phyloP scores from a whole-genome alignment of 225 moss, liverwort and hornwort species.

The Marchantia paleacea region DNA sequence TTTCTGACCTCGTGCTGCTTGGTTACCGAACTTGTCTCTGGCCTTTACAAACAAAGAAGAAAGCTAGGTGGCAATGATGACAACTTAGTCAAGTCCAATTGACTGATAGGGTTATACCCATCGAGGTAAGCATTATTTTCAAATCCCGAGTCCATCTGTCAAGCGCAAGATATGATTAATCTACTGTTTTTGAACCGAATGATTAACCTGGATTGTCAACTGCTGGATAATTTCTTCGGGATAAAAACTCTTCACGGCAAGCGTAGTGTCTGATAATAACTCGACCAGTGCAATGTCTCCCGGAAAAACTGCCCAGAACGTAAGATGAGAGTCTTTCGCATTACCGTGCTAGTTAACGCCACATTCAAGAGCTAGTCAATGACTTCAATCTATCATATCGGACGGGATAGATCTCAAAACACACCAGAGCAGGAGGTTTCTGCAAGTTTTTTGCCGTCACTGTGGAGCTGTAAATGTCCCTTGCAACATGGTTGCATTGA shows the following conservation, averaged over 20 bases:
- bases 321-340: neutral
- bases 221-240: too few relatives aligned
- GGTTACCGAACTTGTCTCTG: constrained; percentile 4
- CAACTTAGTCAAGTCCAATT: too few relatives aligned
- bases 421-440: neutral
- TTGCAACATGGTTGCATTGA: neutral
- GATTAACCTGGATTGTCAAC: constrained; percentile 36
- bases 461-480: neutral
- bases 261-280: constrained; percentile 23
- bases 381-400: too few relatives aligned
- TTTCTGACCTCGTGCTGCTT: neutral
- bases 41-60: neutral
- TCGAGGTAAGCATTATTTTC: too few relatives aligned
- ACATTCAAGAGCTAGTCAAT: neutral
- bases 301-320: constrained; percentile 32
- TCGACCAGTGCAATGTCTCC: constrained; percentile 27
- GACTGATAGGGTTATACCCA: too few relatives aligned
- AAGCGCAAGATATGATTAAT: too few relatives aligned
- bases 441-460: neutral
- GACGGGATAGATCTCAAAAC: neutral
- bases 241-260: constrained; percentile 18
- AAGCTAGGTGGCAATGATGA: neutral
- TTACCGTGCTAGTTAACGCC: neutral
- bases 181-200: neutral
- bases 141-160: too few relatives aligned